phyloP scores from a whole-genome alignment of 2,329 filamentous ascomycete genomes.

The Ambrosiella xylebori region DNA sequence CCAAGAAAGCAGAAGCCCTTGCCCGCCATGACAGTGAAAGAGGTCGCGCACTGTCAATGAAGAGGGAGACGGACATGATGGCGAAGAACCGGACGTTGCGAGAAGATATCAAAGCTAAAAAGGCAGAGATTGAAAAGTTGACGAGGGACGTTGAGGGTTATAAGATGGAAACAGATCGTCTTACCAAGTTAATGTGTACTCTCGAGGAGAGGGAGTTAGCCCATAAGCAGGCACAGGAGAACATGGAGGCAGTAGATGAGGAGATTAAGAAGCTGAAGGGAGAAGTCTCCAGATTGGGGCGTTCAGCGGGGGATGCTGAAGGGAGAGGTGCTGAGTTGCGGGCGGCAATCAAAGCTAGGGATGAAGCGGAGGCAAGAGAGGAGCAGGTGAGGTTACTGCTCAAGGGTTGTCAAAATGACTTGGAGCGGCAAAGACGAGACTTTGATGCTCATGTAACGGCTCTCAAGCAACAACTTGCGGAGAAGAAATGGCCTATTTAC shows the following conservation, averaged over 20 bases:
- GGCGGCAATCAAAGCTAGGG: slow-evolving; percentile 37
- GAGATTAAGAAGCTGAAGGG: slow-evolving; percentile 42
- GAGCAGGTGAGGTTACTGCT: slow-evolving; percentile 43
- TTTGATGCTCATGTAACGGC: not conserved
- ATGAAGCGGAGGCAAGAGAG: slow-evolving; percentile 39
- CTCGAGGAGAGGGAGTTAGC: slow-evolving; percentile 52
- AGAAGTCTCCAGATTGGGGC: slow-evolving; percentile 43
- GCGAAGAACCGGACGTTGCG: slow-evolving; percentile 47
- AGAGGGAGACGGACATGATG: slow-evolving; percentile 57
- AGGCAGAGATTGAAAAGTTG: slow-evolving; percentile 37
- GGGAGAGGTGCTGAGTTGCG: slow-evolving; percentile 44
- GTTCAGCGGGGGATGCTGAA: slow-evolving; percentile 42
- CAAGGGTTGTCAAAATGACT: slow-evolving; percentile 29
- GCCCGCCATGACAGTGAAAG: slow-evolving; percentile 56
- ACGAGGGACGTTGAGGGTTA: slow-evolving; percentile 40
- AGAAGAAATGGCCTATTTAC: not conserved
- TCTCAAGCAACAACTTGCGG: not conserved
- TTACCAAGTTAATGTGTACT: slow-evolving; percentile 48
- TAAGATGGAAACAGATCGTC: slow-evolving; percentile 42
- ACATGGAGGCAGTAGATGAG: slow-evolving; percentile 41
- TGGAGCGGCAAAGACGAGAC: slow-evolving; percentile 22
- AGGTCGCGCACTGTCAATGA: slow-evolving; percentile 55
- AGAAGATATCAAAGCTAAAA: slow-evolving; percentile 53
- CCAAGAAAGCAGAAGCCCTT: slow-evolving; percentile 51
- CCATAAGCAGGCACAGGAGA: slow-evolving; percentile 45